Evolutionary conservation across 2,329 filamentous ascomycete genomes (phyloP).

Genomic region (Xylariaceae sp.): DNA sequence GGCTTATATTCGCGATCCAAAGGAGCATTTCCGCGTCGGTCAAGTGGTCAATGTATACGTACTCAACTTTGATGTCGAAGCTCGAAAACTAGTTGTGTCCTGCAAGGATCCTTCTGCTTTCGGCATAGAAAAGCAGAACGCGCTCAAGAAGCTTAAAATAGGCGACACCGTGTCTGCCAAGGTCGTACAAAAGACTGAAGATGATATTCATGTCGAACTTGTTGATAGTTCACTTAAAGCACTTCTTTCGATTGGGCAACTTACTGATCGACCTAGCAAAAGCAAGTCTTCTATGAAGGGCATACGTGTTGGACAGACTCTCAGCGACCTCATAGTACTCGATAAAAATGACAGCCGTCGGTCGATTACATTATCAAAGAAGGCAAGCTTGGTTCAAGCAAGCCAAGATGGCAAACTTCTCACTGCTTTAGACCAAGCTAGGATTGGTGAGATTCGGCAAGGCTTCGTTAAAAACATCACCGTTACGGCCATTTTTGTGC

Average conservation of each 20-base stretch:
- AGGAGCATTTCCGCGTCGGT: conserved; percentile 85
- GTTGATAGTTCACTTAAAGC: conserved; percentile 77
- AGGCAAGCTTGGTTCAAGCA: conserved; percentile 80
- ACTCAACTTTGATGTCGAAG: conserved; percentile 76
- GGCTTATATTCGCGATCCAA: conserved; percentile 87
- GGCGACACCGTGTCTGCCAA: conserved; percentile 79
- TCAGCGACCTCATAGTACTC: conserved; percentile 84
- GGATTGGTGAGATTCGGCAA: conserved; percentile 69
- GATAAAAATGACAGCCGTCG: conserved; percentile 81
- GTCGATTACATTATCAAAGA: conserved; percentile 78
- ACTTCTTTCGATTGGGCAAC: conserved; percentile 75
- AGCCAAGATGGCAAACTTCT: conserved; percentile 75
- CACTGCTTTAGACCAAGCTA: conserved; percentile 72
- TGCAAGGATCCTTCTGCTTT: conserved; percentile 89
- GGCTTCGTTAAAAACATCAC: conserved; percentile 90
- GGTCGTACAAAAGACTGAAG: conserved; percentile 80
- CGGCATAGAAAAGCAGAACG: conserved; percentile 75
- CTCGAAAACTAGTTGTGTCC: conserved; percentile 79
- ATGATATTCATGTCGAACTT: conserved; percentile 79
- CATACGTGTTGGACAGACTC: conserved; percentile 80
- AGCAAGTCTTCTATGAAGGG: conserved; percentile 78
- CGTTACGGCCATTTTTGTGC: conserved; percentile 81
- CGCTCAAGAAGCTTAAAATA: conserved; percentile 73
- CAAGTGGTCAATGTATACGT: conserved; percentile 92
- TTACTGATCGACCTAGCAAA: conserved; percentile 81